Evolutionary conservation across 768 basidiomycete genomes (phyloP).

Genomic region (Coprinopsis sp.): DNA sequence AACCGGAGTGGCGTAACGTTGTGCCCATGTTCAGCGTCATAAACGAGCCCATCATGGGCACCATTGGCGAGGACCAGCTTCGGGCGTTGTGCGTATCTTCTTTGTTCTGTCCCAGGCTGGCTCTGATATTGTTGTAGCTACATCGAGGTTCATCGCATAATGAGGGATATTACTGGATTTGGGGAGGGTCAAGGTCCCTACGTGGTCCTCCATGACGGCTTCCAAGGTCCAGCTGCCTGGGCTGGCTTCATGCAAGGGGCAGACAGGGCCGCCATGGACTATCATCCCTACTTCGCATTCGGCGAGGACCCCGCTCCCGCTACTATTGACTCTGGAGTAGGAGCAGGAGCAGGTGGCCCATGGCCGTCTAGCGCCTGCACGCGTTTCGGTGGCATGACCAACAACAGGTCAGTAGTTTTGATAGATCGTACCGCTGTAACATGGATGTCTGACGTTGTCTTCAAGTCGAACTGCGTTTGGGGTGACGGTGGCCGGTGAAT

Average conservation of each 20-base stretch:
- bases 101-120: conserved; percentile 19
- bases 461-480: conserved; percentile 52
- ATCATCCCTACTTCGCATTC: conserved; percentile 46
- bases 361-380: conserved; percentile 53
- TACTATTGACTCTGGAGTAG: conserved; percentile 34
- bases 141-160: conserved; percentile 53
- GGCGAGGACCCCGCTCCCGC: conserved; percentile 30
- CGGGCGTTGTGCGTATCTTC: conserved; percentile 58
- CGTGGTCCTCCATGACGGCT: conserved; percentile 45
- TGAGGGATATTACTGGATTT: conserved; percentile 67
- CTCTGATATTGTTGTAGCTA: conserved; percentile 34
- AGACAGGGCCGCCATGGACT: conserved; percentile 39
- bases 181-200: conserved; percentile 65
- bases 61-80: conserved; percentile 53
- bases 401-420: conserved; percentile 38
- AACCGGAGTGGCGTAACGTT: conserved; percentile 66
- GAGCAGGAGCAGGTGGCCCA: conserved; percentile 35
- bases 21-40: conserved; percentile 61
- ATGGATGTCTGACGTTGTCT: conserved; percentile 7
- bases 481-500: conserved; percentile 75
- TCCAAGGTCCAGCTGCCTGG: conserved; percentile 37
- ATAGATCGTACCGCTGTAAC: conserved; percentile 19
- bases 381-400: conserved; percentile 54
- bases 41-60: conserved; percentile 52
- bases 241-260: conserved; percentile 31